Base-by-base conservation (phyloP, 805 yeast species). In the Kodamaea neixiangensis region DNA sequence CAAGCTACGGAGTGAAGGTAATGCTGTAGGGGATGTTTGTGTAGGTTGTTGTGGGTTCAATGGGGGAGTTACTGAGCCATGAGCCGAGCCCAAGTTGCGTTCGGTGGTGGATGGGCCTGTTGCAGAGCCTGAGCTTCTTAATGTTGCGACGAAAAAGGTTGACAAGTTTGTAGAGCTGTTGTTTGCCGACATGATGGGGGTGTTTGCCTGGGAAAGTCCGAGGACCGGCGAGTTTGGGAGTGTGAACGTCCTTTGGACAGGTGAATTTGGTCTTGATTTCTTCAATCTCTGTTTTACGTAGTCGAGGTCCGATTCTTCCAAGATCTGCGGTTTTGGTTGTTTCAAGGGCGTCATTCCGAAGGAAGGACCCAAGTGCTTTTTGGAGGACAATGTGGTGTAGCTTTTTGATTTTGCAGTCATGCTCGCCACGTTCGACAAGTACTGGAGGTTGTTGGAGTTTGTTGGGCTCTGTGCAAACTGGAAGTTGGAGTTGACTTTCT, bases 261-360 rank as follows among this genome's bases (percentile, higher is more conserved):
- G 83, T 9, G 80, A 75, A 62, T 77, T 78, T 19, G 83, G 82
- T 55, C 83, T 63, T 33, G 81, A 76, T 55, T 70, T 74, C 58
- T 79, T 79, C 48, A 72, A 65, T 38, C 72, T 63, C 49, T 69
- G 75, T 50, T 71, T 75, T 47, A 76, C 77, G 51, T 75, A 75
- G 49, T 76, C 81, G 46, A 79, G 61, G 52, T 78, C 82, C 6
- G 79, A 67, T 49, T 76, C 78, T 47, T 79, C 77, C 22, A 69
- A 60, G 3, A 57, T 25, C 9, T 22, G 42, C 9, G 11, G 6
- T 55, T 57, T 10, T 17, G 40, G 40, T 37, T 37, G 17, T 17
- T 50, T 56, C 22, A 62, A 37, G 2, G 57, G 54, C 1, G 49
- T 47, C 64, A 51, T 44, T 15, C 35, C 31, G 5, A 18, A 18